Conservation (phyloP, 495 filamentous ascomycete genomes). For the Xylaria palmicola region DNA sequence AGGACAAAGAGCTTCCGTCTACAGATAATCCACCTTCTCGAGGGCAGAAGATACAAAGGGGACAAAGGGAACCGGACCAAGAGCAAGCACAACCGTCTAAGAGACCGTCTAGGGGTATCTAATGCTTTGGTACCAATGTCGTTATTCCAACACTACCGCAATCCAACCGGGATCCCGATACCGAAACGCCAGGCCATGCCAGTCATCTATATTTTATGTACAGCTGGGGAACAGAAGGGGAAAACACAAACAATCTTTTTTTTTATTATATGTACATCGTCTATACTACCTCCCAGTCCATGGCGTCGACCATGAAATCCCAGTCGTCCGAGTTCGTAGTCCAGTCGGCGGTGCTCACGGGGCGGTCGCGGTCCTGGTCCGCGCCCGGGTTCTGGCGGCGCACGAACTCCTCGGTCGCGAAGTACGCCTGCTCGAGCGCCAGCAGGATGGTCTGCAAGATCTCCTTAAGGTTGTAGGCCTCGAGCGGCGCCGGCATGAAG, state of each 20-base stretch:
- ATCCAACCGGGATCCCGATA: not conserved
- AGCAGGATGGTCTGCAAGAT: slow-evolving; percentile 48
- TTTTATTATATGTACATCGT: not conserved
- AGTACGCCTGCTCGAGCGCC: slow-evolving; percentile 40
- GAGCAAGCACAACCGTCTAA: not conserved
- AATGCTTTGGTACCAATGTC: not conserved
- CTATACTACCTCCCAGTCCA: slow-evolving; percentile 63
- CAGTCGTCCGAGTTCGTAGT: slow-evolving; percentile 43
- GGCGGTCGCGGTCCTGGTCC: not conserved
- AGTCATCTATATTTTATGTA: not conserved
- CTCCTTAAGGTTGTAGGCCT: slow-evolving; percentile 54
- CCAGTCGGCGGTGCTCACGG: slow-evolving; percentile 9
- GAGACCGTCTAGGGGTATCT: not conserved
- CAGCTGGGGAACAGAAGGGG: too few relatives aligned
- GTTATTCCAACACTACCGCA: not conserved
- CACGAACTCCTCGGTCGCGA: slow-evolving; percentile 30
- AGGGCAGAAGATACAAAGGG: not conserved
- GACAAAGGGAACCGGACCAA: not conserved
- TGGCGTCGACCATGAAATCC: slow-evolving; percentile 64
- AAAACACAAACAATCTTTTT: not conserved
- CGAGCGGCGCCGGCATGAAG: slow-evolving; percentile 40
- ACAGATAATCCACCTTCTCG: not conserved
- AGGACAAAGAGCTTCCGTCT: not conserved
- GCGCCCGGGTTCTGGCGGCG: slow-evolving; percentile 32
- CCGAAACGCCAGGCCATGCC: not conserved